Evolutionary conservation across 73 alveolate species (phyloP).

Genomic region (Paramecium octaurelia): DNA sequence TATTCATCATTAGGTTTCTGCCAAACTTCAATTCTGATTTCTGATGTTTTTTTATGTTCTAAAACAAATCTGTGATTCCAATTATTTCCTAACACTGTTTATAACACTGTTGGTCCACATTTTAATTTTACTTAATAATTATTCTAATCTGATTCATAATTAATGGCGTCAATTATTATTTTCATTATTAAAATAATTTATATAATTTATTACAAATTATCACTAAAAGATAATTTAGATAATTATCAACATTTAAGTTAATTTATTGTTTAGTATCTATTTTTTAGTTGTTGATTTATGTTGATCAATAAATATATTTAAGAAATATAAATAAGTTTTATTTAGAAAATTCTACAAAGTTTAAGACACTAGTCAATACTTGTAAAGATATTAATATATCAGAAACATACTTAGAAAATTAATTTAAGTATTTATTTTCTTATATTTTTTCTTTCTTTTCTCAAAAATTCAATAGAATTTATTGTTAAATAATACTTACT

Average conservation of each 20-base stretch:
- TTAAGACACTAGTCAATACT: no score
- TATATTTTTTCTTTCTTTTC: no score
- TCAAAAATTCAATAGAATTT: no score
- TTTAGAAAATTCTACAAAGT: no score
- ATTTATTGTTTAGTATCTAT: no score
- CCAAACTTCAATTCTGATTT: constrained; percentile 14
- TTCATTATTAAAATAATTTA: neutral
- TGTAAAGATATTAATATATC: no score
- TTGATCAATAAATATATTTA: no score
- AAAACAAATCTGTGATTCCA: constrained; percentile 25
- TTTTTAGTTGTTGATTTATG: no score
- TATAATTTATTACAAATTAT: neutral
- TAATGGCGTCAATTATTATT: neutral
- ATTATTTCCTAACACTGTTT: constrained; percentile 1
- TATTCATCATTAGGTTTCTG: neutral
- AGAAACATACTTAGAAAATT: no score
- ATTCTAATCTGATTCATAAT: constrained; percentile 1
- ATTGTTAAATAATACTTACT: no score
- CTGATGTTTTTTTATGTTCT: neutral
- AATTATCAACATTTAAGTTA: neutral
- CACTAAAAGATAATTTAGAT: neutral
- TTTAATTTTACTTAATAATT: constrained; percentile 15
- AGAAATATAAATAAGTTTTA: no score
- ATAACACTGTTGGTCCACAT: constrained; percentile 10
- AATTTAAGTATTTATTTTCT: no score